A percentile compares a stretch with the other conserved stretches of the same genome.
Conservation (phyloP, 2,329 filamentous ascomycete species). For the Hypoxylon sp. region DNA sequence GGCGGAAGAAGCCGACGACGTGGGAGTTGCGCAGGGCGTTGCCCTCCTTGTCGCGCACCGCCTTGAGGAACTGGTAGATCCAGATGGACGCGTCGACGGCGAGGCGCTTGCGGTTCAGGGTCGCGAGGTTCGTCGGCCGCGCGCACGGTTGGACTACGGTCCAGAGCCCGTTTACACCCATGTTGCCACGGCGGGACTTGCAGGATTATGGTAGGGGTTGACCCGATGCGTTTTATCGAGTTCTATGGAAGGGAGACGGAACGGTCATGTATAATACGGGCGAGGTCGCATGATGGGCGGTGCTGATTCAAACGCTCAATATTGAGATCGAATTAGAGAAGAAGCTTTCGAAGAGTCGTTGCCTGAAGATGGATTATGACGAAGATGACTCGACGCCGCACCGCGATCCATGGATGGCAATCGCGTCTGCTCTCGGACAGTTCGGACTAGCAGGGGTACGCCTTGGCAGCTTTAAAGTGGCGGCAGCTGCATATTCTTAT, state of each 20-base stretch:
- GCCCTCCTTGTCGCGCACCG: slow-evolving; percentile 97
- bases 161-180: slow-evolving; percentile 99
- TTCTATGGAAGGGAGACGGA: slow-evolving; percentile 7
- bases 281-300: slow-evolving; percentile 17
- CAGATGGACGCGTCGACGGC: slow-evolving; percentile 99
- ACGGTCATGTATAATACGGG: slow-evolving; percentile 19
- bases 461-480: slow-evolving; percentile 10
- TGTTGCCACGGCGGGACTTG: slow-evolving; percentile 58
- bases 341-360: slow-evolving; percentile 12
- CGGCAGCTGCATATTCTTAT: slow-evolving; percentile 23
- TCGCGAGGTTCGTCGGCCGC: slow-evolving; percentile 94
- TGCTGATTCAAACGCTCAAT: background rate
- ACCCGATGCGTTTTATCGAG: background rate
- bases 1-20: slow-evolving; percentile 96
- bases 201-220: slow-evolving; percentile 8
- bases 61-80: slow-evolving; percentile 99
- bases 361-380: slow-evolving; percentile 25
- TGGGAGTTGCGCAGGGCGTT: slow-evolving; percentile 97
- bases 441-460: slow-evolving; percentile 2
- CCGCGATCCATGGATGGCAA: slow-evolving; percentile 36
- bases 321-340: background rate
- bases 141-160: slow-evolving; percentile 95
- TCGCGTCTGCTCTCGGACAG: slow-evolving; percentile 33
- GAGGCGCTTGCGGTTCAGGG: slow-evolving; percentile 94
- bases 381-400: slow-evolving; percentile 45